Base-by-base conservation (phyloP, 2,329 filamentous ascomycete species). In the Colletotrichum truncatum region DNA sequence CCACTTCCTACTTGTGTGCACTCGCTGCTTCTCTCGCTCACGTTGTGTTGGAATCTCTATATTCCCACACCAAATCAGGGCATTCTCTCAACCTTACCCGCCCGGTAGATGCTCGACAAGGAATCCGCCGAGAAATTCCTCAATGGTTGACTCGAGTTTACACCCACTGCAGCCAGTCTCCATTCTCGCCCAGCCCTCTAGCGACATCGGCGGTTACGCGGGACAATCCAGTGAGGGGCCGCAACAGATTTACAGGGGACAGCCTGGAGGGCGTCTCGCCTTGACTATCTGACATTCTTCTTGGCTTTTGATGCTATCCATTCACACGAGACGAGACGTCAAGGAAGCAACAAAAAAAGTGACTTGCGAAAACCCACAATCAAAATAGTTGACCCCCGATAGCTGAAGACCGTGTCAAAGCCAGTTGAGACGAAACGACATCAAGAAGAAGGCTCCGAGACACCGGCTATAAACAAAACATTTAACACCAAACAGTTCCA, bases 171-270 rank as follows among this genome's bases (percentile, higher is more conserved):
- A 30, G 49, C 43, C 16, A 23, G 21, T 32, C 16, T 21, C 16
- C 45, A 6, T 28, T n/a, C 45, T 30, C 46, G 16, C 25, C 49
- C 32, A 49, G 48, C 34, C 28, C 34, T 51, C 41, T 51, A 45
- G 62, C 62, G 57, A 65, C 62, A 65, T 62, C 49, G 62, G 62
- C 62, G 62, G 57, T 30, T 55, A 23, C 28, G 57, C 56, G 62
- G 62, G 62, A 61, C 39, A 32, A 38, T 21, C 21, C 62, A 36
- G 57, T 32, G 62, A 65, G 62, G 62, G 62, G 62, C 57, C 57
- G 57, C 28, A 34, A 21, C 26, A 30, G 12, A 48, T 39, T 53
- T 14, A 7, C 49, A 62, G 36, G 62, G 57, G 49, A 18, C 14
- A 8, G 14, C 49, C 48, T 49, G 57, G 21, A 62, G 41, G 43